These are phyloP conservation scores for Dujonia santamariae DNA, from an alignment of 1,139 yeast genomes.

Conservation along the genomic window DNA sequence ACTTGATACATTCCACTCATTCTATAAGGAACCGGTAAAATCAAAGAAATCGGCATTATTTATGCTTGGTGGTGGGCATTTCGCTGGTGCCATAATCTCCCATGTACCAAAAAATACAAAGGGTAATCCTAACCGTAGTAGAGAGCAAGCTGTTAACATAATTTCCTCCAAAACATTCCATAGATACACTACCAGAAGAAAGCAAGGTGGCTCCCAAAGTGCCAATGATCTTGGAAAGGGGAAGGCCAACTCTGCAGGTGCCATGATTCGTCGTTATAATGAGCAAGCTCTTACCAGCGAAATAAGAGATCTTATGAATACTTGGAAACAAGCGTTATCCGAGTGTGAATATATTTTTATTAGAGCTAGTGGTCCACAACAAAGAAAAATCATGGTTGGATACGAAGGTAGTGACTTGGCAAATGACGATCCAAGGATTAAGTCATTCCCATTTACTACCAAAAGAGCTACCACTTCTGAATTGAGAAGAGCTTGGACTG, in stretches of 20 bases:
- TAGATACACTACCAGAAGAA: conserved; percentile 91
- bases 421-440: conserved; percentile 55
- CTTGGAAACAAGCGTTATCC: conserved; percentile 61
- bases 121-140: conserved; percentile 49
- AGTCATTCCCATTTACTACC: conserved; percentile 83
- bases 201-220: conserved; percentile 97
- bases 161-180: conserved; percentile 85
- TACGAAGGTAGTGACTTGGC: conserved; percentile 54
- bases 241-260: conserved; percentile 96
- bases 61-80: conserved; percentile 98
- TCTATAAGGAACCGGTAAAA: conserved; percentile 21
- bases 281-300: conserved; percentile 82
- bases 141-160: conserved; percentile 59
- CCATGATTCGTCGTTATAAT: conserved; percentile 82
- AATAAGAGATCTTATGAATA: conserved; percentile 59
- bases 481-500: conserved; percentile 80
- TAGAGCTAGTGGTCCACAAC: conserved; percentile 77
- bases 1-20: conserved; percentile 27
- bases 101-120: conserved; percentile 59
- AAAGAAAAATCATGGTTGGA: conserved; percentile 63
- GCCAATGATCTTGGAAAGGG: conserved; percentile 91
- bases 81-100: conserved; percentile 89
- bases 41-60: conserved; percentile 63
- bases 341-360: conserved; percentile 71
- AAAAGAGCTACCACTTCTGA: conserved; percentile 83